phyloP scores from a whole-genome alignment of 2,329 filamentous ascomycete species.

The Colletotrichum lini region DNA sequence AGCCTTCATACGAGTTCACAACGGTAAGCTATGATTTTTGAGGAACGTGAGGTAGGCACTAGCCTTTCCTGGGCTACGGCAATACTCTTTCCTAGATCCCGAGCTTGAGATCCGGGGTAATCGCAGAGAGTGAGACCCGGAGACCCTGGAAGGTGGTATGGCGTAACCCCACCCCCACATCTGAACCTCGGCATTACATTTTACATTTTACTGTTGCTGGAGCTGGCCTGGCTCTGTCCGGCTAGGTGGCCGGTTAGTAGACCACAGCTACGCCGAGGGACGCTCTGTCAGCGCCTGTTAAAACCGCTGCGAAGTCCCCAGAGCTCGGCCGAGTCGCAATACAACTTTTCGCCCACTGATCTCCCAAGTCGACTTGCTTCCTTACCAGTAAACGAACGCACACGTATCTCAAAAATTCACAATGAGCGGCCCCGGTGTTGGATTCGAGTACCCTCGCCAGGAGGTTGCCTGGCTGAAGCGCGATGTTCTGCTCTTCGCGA shows the following conservation, averaged over 20 bases:
- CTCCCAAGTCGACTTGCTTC: neutral
- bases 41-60: constrained; percentile 1
- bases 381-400: neutral
- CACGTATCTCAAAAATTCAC: neutral
- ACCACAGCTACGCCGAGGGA: constrained; percentile 38
- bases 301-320: constrained; percentile 35
- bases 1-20: neutral
- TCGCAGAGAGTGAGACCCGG: neutral
- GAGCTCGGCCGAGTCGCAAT: constrained; percentile 36
- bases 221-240: constrained; percentile 19
- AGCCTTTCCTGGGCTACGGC: constrained; percentile 3
- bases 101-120: constrained; percentile 38
- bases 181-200: constrained; percentile 43
- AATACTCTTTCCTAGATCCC: constrained; percentile 16
- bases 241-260: constrained; percentile 29
- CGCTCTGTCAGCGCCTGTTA: constrained; percentile 28
- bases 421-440: constrained; percentile 67
- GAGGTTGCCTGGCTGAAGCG: constrained; percentile 90
- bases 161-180: constrained; percentile 39
- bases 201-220: constrained; percentile 35
- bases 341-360: constrained; percentile 18
- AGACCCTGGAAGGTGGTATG: constrained; percentile 1
- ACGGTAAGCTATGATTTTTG: constrained; percentile 5
- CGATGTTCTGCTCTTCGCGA: constrained; percentile 90
- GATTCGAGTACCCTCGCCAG: constrained; percentile 83